A percentile compares a stretch with the other conserved stretches of the same genome.
phyloP scores from a whole-genome alignment of 495 filamentous ascomycete genomes.

The Aspergillus sclerotioniger region DNA sequence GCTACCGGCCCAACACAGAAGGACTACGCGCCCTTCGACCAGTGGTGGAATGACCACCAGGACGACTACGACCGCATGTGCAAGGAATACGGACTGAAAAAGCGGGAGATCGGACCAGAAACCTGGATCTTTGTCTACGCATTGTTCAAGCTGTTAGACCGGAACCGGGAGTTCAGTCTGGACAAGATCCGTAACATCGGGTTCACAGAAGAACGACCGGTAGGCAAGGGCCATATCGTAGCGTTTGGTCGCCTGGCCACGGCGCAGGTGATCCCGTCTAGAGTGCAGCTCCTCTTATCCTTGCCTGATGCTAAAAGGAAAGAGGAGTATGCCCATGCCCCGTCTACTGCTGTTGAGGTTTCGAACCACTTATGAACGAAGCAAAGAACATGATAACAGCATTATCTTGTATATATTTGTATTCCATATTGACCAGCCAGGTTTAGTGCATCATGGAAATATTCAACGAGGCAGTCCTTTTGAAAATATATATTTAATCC shows the following conservation, averaged over 20 bases:
- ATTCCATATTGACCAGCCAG: too few relatives aligned
- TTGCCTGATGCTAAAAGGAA: too few relatives aligned
- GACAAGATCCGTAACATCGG: conserved; percentile 21
- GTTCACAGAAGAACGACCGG: conserved; percentile 20
- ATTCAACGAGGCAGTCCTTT: too few relatives aligned
- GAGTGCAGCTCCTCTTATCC: background rate
- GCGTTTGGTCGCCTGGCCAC: conserved; percentile 12
- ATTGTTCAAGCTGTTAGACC: conserved; percentile 12
- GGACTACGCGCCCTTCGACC: conserved; percentile 4
- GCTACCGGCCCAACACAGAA: background rate
- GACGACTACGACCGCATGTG: conserved; percentile 9
- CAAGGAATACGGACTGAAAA: background rate
- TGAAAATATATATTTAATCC: too few relatives aligned
- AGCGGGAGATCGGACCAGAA: conserved; percentile 9
- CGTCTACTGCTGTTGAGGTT: too few relatives aligned
- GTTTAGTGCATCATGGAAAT: too few relatives aligned
- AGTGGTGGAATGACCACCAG: conserved; percentile 14
- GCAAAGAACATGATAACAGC: too few relatives aligned
- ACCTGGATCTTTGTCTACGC: conserved; percentile 21
- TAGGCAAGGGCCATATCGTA: conserved; percentile 10
- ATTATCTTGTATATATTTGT: too few relatives aligned
- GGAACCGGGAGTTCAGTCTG: conserved; percentile 18
- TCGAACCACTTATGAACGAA: too few relatives aligned
- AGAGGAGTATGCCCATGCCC: too few relatives aligned
- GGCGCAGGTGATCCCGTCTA: conserved; percentile 8